Evolutionary conservation across 129 eudicot species (phyloP).

Genomic region (Escallonia rubra): DNA sequence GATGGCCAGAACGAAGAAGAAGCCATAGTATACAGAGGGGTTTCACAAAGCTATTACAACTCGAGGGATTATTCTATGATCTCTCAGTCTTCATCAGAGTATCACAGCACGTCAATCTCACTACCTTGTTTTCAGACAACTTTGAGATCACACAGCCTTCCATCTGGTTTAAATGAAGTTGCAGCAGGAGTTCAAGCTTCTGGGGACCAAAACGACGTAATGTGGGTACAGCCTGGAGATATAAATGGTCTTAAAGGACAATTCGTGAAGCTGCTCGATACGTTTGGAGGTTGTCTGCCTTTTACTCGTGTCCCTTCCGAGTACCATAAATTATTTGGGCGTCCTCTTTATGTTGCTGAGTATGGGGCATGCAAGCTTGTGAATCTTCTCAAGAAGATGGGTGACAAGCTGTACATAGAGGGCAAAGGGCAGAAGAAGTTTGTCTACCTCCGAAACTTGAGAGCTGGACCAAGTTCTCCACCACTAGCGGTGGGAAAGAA

Average conservation of each 20-base stretch:
- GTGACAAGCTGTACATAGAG: slow-evolving; percentile 49
- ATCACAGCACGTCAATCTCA: slow-evolving; percentile 24
- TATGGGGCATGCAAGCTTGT: slow-evolving; percentile 72
- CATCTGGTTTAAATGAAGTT: slow-evolving; percentile 47
- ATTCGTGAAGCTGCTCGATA: slow-evolving; percentile 66
- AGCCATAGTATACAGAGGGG: slow-evolving; percentile 74
- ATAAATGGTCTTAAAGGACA: slow-evolving; percentile 73
- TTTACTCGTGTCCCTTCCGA: slow-evolving; percentile 72
- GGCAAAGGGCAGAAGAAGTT: slow-evolving; percentile 71
- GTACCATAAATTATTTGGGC: slow-evolving; percentile 71
- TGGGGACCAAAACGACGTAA: slow-evolving; percentile 39
- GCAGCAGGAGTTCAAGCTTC: slow-evolving; percentile 24
- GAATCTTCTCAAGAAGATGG: slow-evolving; percentile 69
- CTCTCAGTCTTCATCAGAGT: slow-evolving; percentile 45
- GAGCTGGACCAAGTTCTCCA: slow-evolving; percentile 29
- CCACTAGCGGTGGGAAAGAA: slow-evolving; percentile 30
- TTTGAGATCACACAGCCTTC: slow-evolving; percentile 46
- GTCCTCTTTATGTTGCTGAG: slow-evolving; percentile 77
- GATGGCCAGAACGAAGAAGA: slow-evolving; percentile 74
- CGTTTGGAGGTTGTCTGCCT: slow-evolving; percentile 57
- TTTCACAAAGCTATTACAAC: slow-evolving; percentile 47
- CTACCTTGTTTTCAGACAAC: slow-evolving; percentile 29
- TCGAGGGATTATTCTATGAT: slow-evolving; percentile 42
- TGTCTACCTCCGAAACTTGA: slow-evolving; percentile 48
- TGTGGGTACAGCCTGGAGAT: slow-evolving; percentile 94